These are phyloP conservation scores for Cladosporium sp. DNA, from an alignment of 2,329 filamentous ascomycete species.

Conservation along the genomic window DNA sequence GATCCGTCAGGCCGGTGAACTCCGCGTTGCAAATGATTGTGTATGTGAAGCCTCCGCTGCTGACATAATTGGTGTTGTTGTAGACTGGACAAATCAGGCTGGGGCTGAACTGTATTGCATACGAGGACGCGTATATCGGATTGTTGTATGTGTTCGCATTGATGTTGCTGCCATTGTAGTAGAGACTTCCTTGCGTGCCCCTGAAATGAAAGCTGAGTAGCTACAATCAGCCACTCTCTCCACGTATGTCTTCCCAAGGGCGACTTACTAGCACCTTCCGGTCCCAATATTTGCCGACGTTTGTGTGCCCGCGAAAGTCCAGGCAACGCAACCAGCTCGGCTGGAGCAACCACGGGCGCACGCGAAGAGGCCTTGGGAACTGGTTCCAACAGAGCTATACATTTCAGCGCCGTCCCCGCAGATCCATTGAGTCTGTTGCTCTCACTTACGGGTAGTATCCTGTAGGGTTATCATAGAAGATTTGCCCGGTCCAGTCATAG, in stretches of 20 bases:
- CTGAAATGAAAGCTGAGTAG: not conserved
- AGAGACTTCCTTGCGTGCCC: not conserved
- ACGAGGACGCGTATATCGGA: constrained; percentile 4
- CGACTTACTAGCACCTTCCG: constrained; percentile 6
- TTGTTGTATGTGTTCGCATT: not conserved
- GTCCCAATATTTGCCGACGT: not conserved
- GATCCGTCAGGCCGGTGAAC: not conserved
- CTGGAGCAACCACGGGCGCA: constrained; percentile 1
- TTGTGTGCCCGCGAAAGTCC: not conserved
- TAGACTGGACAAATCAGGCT: not conserved
- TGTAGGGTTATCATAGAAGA: not conserved
- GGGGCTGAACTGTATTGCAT: constrained; percentile 6
- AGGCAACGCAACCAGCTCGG: not conserved
- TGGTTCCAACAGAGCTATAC: not conserved
- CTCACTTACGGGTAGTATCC: no score
- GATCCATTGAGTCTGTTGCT: no score
- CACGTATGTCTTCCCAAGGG: not conserved
- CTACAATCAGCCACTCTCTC: no score
- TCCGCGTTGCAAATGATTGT: not conserved
- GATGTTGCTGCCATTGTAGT: not conserved
- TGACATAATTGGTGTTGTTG: not conserved
- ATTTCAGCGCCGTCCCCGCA: no score
- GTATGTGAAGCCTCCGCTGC: not conserved
- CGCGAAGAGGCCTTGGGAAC: constrained; percentile 2
- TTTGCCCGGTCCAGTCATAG: not conserved